phyloP scores from a whole-genome alignment of 2,329 filamentous ascomycete genomes.

The Mycosphaerelloides madeirae region DNA sequence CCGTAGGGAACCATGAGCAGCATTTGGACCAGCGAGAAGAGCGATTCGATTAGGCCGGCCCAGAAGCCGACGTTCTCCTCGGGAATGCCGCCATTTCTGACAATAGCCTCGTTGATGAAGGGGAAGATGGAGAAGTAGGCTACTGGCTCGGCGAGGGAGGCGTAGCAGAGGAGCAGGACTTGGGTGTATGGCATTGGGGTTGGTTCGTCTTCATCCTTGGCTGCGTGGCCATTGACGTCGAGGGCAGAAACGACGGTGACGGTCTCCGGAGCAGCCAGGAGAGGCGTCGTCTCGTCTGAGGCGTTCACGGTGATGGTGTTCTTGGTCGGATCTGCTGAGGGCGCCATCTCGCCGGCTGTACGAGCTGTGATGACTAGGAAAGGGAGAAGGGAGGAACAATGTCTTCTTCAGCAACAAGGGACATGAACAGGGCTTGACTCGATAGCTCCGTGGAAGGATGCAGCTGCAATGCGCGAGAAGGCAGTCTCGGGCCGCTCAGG shows the following conservation, averaged over 20 bases:
- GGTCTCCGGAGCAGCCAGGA: conserved; percentile 21
- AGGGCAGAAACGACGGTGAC: conserved; percentile 1
- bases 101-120: conserved; percentile 73
- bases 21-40: conserved; percentile 74
- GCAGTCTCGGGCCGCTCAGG: too few relatives aligned
- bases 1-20: conserved; percentile 76
- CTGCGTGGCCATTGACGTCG: conserved; percentile 8
- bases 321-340: conserved; percentile 14
- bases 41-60: conserved; percentile 64
- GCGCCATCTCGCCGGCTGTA: conserved; percentile 8
- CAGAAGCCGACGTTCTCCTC: conserved; percentile 73
- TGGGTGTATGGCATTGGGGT: conserved; percentile 58
- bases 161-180: conserved; percentile 68
- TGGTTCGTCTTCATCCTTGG: conserved; percentile 21
- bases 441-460: too few relatives aligned
- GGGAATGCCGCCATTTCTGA: conserved; percentile 57
- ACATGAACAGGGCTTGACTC: too few relatives aligned
- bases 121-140: conserved; percentile 80
- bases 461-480: too few relatives aligned
- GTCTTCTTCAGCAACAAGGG: too few relatives aligned
- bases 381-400: too few relatives aligned
- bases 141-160: conserved; percentile 68
- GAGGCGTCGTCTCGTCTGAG: conserved; percentile 24
- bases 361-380: too few relatives aligned
- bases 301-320: conserved; percentile 6